Evolutionary conservation across 1,139 yeast genomes (phyloP).

Genomic region (Kurtzmaniella quercitrusa): DNA sequence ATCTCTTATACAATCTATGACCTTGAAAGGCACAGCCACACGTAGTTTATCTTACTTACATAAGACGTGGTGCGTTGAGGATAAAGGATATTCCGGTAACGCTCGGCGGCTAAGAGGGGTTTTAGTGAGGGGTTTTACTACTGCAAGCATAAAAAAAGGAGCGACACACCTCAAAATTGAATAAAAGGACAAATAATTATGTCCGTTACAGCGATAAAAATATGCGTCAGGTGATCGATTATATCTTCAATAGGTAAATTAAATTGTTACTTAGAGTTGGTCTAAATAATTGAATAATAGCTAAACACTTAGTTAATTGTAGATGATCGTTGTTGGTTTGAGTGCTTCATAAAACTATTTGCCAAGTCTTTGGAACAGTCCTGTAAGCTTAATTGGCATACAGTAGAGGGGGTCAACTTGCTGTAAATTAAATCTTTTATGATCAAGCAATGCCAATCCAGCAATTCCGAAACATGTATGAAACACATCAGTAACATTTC

Average conservation of each 20-base stretch:
- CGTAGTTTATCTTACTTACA: background rate
- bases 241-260: no score
- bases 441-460: conserved; percentile 74
- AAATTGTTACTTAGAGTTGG: no score
- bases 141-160: no score
- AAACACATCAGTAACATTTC: conserved; percentile 86
- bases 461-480: conserved; percentile 91
- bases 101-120: background rate
- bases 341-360: conserved; percentile 38
- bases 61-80: background rate
- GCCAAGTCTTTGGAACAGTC: conserved; percentile 25
- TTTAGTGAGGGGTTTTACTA: background rate
- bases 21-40: no score
- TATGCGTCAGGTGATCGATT: no score
- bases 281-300: no score
- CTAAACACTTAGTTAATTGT: background rate
- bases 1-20: no score
- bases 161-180: no score
- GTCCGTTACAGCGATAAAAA: no score
- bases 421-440: conserved; percentile 40
- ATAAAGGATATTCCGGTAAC: background rate
- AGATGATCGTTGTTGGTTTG: no score
- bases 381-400: conserved; percentile 45
- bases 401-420: conserved; percentile 84
- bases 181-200: no score